A percentile compares a stretch with the other conserved stretches of the same genome.
These are phyloP conservation scores for Mycena epipterygia DNA, from an alignment of 768 basidiomycete genomes.

Conservation along the genomic window DNA sequence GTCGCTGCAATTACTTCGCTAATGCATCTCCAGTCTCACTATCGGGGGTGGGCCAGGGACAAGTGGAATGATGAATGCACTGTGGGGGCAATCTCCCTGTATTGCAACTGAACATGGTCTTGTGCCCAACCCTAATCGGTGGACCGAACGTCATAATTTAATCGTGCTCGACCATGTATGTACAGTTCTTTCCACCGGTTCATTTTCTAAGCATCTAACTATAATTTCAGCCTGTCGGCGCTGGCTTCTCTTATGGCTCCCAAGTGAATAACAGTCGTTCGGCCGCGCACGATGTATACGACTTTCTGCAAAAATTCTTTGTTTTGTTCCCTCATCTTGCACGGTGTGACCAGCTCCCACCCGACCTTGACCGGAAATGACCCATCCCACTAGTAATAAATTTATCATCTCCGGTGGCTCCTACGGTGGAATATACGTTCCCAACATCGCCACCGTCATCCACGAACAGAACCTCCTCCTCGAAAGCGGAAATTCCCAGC, in stretches of 20 bases:
- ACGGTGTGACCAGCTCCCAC: not conserved
- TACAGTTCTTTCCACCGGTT: not conserved
- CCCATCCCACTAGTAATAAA: conserved; percentile 23
- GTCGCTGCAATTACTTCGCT: not conserved
- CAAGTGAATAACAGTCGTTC: conserved; percentile 43
- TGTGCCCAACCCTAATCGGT: conserved; percentile 17
- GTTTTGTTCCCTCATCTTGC: conserved; percentile 37
- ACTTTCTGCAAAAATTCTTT: conserved; percentile 50
- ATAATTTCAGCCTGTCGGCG: conserved; percentile 41
- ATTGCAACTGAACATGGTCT: not conserved
- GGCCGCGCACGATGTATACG: conserved; percentile 48
- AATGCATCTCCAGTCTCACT: conserved; percentile 37
- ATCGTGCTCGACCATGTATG: conserved; percentile 42
- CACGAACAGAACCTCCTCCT: conserved; percentile 45
- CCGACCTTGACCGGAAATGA: not conserved
- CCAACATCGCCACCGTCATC: conserved; percentile 50
- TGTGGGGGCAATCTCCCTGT: conserved; percentile 13
- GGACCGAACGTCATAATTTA: conserved; percentile 39
- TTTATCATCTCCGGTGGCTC: conserved; percentile 46
- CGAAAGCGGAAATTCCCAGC: conserved; percentile 26
- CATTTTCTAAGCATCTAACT: accelerated
- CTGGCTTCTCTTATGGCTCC: conserved; percentile 47
- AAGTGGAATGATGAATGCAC: conserved; percentile 19
- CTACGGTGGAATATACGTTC: conserved; percentile 50
- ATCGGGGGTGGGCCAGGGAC: conserved; percentile 52